Conservation (phyloP, 257 asterid genomes). For the Solanum clarkiae region DNA sequence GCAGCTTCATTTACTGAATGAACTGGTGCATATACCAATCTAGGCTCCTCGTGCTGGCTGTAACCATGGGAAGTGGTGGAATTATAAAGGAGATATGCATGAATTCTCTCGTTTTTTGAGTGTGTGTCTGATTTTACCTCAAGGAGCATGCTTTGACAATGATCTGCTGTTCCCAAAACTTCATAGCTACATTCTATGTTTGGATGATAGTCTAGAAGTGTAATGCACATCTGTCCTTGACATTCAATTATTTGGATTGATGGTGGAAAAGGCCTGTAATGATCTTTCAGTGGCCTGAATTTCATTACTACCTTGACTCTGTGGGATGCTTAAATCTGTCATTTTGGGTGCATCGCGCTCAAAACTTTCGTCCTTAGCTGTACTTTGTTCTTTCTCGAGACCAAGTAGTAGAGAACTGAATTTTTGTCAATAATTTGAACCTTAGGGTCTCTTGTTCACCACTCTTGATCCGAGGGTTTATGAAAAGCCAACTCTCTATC, state of each 20-base stretch:
- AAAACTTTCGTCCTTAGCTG: neutral
- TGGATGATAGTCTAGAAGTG: neutral
- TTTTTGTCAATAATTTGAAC: neutral
- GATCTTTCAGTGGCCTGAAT: neutral
- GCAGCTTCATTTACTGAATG: neutral
- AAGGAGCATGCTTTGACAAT: neutral
- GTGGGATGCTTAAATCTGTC: neutral
- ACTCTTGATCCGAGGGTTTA: neutral
- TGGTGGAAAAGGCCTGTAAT: neutral
- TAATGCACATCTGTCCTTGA: neutral
- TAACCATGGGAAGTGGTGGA: neutral
- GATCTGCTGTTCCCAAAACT: neutral
- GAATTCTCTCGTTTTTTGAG: neutral
- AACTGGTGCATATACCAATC: neutral
- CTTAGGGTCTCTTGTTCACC: neutral
- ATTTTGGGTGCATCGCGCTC: neutral
- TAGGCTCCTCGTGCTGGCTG: neutral
- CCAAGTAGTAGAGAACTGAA: neutral
- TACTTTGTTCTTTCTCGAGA: neutral
- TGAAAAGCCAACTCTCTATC: neutral
- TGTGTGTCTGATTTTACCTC: neutral
- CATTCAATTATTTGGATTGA: neutral
- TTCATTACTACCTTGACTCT: neutral
- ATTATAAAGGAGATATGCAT: neutral
- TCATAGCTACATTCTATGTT: neutral